A percentile compares a stretch with the other conserved stretches of the same genome.
These are phyloP conservation scores for Clitoria ternatea DNA, from an alignment of 306 rosid genomes.

Conservation along the genomic window DNA sequence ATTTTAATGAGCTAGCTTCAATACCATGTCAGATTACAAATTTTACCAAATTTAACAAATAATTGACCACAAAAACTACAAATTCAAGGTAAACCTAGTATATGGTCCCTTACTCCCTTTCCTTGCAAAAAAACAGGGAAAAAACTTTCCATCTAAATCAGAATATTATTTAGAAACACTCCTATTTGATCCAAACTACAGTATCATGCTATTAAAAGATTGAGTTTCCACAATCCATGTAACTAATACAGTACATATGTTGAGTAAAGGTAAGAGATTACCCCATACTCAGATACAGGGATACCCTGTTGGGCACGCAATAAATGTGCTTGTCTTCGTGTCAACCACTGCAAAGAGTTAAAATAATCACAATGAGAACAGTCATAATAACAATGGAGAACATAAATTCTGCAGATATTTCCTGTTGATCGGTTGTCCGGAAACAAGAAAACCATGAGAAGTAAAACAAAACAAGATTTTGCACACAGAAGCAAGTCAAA, in stretches of 20 bases:
- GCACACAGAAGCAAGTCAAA: not conserved
- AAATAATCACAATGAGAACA: slow-evolving; percentile 28
- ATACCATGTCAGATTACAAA: not conserved
- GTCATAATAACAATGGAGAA: not conserved
- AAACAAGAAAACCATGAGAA: not conserved
- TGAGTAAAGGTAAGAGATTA: slow-evolving; percentile 33
- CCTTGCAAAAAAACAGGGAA: not conserved
- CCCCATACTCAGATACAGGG: slow-evolving; percentile 95
- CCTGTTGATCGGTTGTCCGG: not conserved
- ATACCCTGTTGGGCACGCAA: slow-evolving; percentile 96
- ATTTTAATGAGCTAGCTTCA: slow-evolving; percentile 10
- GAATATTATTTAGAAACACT: not conserved
- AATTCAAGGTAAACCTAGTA: not conserved
- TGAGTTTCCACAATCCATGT: not conserved
- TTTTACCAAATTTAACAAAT: not conserved
- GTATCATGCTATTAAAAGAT: not conserved
- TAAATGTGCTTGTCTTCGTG: slow-evolving; percentile 90
- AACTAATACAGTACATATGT: not conserved
- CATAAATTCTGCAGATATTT: not conserved
- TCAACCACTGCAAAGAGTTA: slow-evolving; percentile 68
- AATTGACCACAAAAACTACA: not conserved
- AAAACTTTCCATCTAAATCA: not conserved
- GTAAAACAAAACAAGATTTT: slow-evolving; percentile 10
- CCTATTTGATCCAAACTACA: not conserved
- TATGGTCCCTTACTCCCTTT: not conserved